Evolutionary conservation across 2,329 filamentous ascomycete species (phyloP).

Genomic region (Colletotrichum paranaense): DNA sequence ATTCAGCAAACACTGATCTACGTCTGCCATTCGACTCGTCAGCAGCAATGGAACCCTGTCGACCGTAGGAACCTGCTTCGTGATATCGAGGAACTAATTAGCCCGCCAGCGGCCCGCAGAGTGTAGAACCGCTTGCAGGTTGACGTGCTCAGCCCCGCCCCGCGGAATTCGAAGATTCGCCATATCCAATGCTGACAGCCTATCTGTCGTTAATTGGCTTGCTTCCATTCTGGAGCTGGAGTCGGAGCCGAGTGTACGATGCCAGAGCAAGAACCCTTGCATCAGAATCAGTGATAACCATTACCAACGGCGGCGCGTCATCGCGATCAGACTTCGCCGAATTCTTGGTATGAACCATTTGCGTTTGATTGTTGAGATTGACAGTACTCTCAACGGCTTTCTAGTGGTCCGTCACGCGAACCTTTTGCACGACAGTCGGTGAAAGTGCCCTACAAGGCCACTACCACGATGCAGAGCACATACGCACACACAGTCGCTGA

Average conservation of each 20-base stretch:
- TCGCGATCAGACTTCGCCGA: slow-evolving; percentile 6
- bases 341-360: background rate
- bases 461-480: background rate
- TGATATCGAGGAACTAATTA: background rate
- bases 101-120: background rate
- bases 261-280: background rate
- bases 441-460: background rate
- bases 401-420: background rate
- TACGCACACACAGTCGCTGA: background rate
- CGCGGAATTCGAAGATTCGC: background rate
- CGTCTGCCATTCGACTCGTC: background rate
- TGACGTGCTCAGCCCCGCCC: slow-evolving; percentile 11
- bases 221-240: background rate
- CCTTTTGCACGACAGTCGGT: background rate
- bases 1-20: background rate
- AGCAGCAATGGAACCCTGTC: background rate
- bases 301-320: background rate
- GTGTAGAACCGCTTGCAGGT: background rate
- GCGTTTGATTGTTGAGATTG: background rate
- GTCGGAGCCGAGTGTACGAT: slow-evolving; percentile 10
- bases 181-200: background rate
- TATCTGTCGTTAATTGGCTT: background rate
- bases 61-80: background rate
- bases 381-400: background rate
- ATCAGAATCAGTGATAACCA: background rate